Percentiles rank a stretch among this genome's conserved stretches.
Conservation (phyloP, 139 green algal genomes). For the Chloropicon primus region DNA sequence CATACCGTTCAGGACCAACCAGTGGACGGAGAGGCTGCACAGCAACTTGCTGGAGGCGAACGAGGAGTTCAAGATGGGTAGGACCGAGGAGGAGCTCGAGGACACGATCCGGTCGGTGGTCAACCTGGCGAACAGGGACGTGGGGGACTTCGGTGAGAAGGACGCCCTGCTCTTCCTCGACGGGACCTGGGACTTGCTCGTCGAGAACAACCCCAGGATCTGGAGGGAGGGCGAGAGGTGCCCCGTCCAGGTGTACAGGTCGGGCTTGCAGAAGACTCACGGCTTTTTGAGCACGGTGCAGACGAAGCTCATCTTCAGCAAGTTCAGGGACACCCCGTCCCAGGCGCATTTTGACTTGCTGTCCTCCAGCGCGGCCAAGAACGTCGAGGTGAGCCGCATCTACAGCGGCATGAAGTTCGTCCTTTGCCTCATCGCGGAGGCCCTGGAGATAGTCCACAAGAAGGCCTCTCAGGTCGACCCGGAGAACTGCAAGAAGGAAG, state of each 20-base stretch:
- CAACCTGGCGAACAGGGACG: neutral
- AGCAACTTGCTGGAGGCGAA: neutral
- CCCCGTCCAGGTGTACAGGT: neutral
- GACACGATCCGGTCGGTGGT: neutral
- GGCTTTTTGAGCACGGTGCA: neutral
- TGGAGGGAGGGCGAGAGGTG: neutral
- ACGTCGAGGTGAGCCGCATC: neutral
- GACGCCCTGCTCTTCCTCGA: neutral
- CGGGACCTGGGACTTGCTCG: neutral
- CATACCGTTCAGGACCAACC: neutral
- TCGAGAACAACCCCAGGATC: neutral
- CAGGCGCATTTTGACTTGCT: neutral
- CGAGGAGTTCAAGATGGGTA: neutral
- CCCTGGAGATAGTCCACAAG: neutral
- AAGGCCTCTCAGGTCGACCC: neutral
- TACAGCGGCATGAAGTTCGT: neutral
- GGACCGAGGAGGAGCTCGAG: neutral
- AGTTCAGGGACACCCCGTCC: neutral
- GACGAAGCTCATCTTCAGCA: neutral
- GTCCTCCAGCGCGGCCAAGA: neutral
- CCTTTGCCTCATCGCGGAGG: neutral
- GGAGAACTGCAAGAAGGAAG: neutral
- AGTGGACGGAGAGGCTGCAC: neutral
- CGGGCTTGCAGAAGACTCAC: neutral
- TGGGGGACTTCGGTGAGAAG: neutral